Evolutionary conservation across 495 filamentous ascomycete genomes (phyloP).

Genomic region (Xylaria venustula): DNA sequence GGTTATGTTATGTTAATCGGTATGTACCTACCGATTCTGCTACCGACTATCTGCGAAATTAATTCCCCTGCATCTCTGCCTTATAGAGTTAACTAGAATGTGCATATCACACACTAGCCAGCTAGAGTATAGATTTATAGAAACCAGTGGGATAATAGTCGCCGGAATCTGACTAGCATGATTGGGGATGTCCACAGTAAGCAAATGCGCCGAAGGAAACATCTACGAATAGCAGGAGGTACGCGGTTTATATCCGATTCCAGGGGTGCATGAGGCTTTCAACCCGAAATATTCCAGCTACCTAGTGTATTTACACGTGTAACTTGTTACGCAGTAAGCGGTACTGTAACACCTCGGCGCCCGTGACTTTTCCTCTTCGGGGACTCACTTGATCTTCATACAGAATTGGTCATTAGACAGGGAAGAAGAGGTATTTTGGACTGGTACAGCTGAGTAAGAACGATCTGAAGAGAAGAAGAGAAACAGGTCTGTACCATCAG

Average conservation of each 20-base stretch:
- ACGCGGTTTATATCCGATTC: neutral
- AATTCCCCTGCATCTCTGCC: neutral
- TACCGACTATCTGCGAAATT: neutral
- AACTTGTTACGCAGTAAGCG: no score
- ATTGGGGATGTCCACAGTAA: conserved; percentile 8
- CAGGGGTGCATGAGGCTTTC: neutral
- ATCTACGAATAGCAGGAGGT: neutral
- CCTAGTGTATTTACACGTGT: neutral
- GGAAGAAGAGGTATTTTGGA: no score
- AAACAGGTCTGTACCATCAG: no score
- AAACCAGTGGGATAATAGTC: neutral
- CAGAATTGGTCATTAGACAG: no score
- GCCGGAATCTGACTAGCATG: neutral
- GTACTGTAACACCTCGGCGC: neutral
- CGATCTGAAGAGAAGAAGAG: no score
- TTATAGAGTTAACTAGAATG: no score
- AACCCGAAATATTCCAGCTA: neutral
- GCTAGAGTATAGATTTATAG: neutral
- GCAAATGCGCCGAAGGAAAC: neutral
- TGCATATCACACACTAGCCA: neutral
- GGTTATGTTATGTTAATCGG: no score
- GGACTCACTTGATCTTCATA: neutral
- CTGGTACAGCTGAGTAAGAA: no score
- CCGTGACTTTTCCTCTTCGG: neutral
- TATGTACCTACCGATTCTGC: no score